Evolutionary conservation across 352 stramenopile species (phyloP).

Genomic region (Thalassiosira exigua): DNA sequence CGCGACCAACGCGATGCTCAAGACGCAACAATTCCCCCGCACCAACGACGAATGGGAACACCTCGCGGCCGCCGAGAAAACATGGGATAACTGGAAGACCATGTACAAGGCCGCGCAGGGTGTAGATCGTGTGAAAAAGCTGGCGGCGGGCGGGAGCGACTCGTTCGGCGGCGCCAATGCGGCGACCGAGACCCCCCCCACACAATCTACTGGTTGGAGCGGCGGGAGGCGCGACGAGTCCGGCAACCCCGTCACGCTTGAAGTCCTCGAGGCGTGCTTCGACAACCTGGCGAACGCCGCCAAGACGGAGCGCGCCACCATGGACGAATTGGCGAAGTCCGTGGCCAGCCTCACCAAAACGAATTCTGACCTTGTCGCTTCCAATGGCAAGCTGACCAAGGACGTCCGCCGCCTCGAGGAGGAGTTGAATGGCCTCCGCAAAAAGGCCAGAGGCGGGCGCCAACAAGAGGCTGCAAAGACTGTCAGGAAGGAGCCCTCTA

Average conservation of each 20-base stretch:
- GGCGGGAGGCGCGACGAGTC: no score
- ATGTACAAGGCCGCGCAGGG: neutral
- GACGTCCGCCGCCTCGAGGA: no score
- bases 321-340: neutral
- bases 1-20: slow-evolving; percentile 10
- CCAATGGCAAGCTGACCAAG: no score
- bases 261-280: neutral
- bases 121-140: no score
- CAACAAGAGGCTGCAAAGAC: neutral
- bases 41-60: neutral
- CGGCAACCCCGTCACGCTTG: neutral
- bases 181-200: neutral
- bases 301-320: neutral
- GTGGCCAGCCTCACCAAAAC: neutral
- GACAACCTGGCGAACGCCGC: no score
- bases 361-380: neutral
- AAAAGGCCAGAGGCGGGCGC: neutral
- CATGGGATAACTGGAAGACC: slow-evolving; percentile 19
- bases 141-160: no score
- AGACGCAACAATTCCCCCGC: neutral
- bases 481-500: no score
- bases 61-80: neutral
- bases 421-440: no score
- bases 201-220: neutral
- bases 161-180: neutral